phyloP scores from a whole-genome alignment of 2,329 filamentous ascomycete genomes.

The Xylariaceae sp. region DNA sequence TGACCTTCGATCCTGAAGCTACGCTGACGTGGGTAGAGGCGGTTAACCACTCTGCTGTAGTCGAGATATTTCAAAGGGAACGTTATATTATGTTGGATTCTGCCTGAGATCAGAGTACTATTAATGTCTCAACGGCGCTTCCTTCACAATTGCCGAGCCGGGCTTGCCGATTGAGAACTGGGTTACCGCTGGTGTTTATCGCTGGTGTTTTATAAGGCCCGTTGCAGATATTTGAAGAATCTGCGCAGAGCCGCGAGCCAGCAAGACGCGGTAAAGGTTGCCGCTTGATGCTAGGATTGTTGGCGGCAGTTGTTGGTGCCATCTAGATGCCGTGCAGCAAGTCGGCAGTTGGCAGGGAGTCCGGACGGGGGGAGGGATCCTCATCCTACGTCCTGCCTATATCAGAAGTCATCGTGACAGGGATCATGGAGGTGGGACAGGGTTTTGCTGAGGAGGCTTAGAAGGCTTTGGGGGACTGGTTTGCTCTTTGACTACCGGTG shows the following conservation, averaged over 20 bases:
- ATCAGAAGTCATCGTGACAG: too few species aligned
- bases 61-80: not conserved
- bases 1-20: not conserved
- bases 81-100: not conserved
- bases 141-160: not conserved
- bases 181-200: not conserved
- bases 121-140: not conserved
- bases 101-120: not conserved
- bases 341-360: too few species aligned
- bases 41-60: not conserved
- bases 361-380: too few species aligned
- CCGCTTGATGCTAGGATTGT: not conserved
- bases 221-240: not conserved
- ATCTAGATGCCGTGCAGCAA: not conserved
- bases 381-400: too few species aligned
- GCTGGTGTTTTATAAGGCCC: not conserved
- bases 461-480: too few species aligned
- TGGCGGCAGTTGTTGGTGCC: not conserved
- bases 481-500: too few species aligned
- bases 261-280: not conserved
- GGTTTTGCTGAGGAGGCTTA: too few species aligned
- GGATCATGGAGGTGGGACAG: too few species aligned
- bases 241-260: not conserved
- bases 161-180: not conserved
- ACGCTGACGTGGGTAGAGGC: not conserved